Evolutionary conservation across 257 asterid species (phyloP).

Genomic region (Rehmannia glutinosa): DNA sequence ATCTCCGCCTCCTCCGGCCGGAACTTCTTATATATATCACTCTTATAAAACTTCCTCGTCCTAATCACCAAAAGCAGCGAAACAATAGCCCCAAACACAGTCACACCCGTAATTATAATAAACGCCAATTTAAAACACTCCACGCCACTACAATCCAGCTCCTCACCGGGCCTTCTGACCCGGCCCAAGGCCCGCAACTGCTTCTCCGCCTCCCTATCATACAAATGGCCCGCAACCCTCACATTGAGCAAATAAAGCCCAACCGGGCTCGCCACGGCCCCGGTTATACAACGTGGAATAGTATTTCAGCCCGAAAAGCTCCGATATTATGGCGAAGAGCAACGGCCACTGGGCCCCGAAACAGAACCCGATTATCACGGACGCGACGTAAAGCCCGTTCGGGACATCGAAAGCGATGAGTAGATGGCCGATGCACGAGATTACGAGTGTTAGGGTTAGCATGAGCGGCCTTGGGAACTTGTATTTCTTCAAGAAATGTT

Average conservation of each 20-base stretch:
- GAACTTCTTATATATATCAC: conserved; percentile 70
- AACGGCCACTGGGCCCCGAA: conserved; percentile 90
- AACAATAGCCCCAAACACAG: conserved; percentile 55
- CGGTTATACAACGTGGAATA: conserved; percentile 72
- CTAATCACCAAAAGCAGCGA: conserved; percentile 55
- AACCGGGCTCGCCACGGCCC: conserved; percentile 76
- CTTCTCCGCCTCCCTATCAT: conserved; percentile 62
- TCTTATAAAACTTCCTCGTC: conserved; percentile 64
- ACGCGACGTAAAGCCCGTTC: conserved; percentile 63
- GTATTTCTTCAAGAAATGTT: conserved; percentile 48
- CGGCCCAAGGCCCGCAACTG: conserved; percentile 43
- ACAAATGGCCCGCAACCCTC: conserved; percentile 53
- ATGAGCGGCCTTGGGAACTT: conserved; percentile 58
- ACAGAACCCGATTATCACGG: conserved; percentile 75
- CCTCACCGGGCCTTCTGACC: conserved; percentile 32
- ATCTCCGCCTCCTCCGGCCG: conserved; percentile 33
- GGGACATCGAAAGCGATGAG: conserved; percentile 58
- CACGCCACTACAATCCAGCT: conserved; percentile 55
- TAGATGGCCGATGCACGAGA: conserved; percentile 65
- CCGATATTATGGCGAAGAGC: conserved; percentile 73
- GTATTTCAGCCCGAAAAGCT: conserved; percentile 71
- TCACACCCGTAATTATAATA: conserved; percentile 54
- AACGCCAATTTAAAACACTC: conserved; percentile 61
- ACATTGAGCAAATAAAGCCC: conserved; percentile 65
- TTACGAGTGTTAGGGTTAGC: conserved; percentile 37